phyloP scores from a whole-genome alignment of 1,139 yeast genomes.

The Scheffersomyces cryptocercus region DNA sequence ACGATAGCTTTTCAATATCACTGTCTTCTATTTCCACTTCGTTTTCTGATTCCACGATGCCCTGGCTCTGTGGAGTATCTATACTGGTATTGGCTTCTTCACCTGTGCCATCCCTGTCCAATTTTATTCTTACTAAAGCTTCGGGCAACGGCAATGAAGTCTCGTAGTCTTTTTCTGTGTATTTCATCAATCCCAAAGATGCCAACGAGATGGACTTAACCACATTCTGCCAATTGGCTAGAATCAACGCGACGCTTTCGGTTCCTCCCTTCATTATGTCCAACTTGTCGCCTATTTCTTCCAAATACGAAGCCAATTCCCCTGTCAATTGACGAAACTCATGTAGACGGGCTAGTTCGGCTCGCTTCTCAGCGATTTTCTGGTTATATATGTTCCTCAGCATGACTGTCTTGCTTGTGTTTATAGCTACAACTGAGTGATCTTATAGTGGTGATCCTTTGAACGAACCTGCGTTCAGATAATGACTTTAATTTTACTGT shows the following conservation, averaged over 20 bases:
- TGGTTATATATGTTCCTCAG: conserved; percentile 21
- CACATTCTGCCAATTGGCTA: conserved; percentile 73
- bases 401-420: conserved; percentile 4
- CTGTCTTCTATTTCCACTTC: background rate
- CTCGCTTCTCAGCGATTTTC: conserved; percentile 46
- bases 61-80: background rate
- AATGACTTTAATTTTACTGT: too few species aligned
- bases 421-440: too few species aligned
- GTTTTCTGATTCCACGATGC: background rate
- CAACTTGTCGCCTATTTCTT: conserved; percentile 48
- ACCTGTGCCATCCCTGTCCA: conserved; percentile 36
- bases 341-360: conserved; percentile 52
- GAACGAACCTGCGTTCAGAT: too few species aligned
- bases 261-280: conserved; percentile 58
- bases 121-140: conserved; percentile 64
- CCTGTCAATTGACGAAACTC: conserved; percentile 53
- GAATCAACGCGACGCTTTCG: conserved; percentile 52
- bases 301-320: conserved; percentile 48
- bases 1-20: too few species aligned
- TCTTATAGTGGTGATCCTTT: too few species aligned
- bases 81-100: conserved; percentile 12
- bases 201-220: conserved; percentile 68
- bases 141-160: conserved; percentile 41
- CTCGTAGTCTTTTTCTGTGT: conserved; percentile 49
- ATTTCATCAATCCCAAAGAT: conserved; percentile 55